Percentiles rank a stretch among this genome's conserved stretches.
These are phyloP conservation scores for Coemansia sp. DNA, from an alignment of 192 early-diverging fungal species.

Conservation along the genomic window DNA sequence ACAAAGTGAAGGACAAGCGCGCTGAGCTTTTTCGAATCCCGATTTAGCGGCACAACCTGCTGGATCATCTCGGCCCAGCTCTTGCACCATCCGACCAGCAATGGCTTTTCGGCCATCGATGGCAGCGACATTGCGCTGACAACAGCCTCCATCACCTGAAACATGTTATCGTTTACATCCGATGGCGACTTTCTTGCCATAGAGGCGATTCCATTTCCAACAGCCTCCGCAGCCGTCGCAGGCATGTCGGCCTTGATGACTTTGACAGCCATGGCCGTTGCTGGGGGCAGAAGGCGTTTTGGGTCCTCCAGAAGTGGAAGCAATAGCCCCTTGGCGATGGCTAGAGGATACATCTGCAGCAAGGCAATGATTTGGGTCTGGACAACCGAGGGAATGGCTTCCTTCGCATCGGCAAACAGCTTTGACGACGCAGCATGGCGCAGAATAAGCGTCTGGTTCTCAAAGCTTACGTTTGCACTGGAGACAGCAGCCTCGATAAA, in stretches of 20 bases:
- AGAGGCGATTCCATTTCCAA: slow-evolving; percentile 19
- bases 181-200: not conserved
- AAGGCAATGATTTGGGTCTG: slow-evolving; percentile 33
- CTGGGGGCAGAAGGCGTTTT: slow-evolving; percentile 5
- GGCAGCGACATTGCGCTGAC: slow-evolving; percentile 16
- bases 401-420: slow-evolving; percentile 18
- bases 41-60: slow-evolving; percentile 1
- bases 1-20: slow-evolving; percentile 42
- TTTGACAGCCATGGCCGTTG: slow-evolving; percentile 30
- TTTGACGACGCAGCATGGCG: slow-evolving; percentile 10
- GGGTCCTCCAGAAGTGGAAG: slow-evolving; percentile 23
- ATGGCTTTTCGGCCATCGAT: slow-evolving; percentile 1
- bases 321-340: slow-evolving; percentile 21
- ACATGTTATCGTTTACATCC: slow-evolving; percentile 7
- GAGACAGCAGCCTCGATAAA: slow-evolving; percentile 24
- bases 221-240: slow-evolving; percentile 1
- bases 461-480: slow-evolving; percentile 28
- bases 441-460: slow-evolving; percentile 35
- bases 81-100: slow-evolving; percentile 6
- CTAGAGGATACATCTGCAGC: slow-evolving; percentile 16
- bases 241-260: slow-evolving; percentile 28
- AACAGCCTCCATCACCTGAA: slow-evolving; percentile 38
- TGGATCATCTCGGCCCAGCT: slow-evolving; percentile 29
- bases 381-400: slow-evolving; percentile 39
- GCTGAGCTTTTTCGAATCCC: slow-evolving; percentile 36